These are phyloP conservation scores for Nitzschia sp. DNA, from an alignment of 108 stramenopile species.

Conservation along the genomic window DNA sequence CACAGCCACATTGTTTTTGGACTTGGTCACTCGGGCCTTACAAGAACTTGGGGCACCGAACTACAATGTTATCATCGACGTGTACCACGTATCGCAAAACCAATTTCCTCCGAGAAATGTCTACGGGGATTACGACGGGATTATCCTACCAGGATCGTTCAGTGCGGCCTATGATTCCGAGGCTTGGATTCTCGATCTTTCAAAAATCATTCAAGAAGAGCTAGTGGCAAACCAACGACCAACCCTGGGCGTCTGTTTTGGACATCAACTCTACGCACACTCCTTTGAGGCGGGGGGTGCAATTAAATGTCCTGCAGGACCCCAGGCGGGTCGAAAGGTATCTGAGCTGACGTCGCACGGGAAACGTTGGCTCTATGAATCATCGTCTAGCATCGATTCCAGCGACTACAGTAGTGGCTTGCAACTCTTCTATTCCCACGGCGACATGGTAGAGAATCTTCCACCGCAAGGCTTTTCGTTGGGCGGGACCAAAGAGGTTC, in stretches of 20 bases:
- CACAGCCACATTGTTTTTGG: slow-evolving; percentile 68
- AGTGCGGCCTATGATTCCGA: slow-evolving; percentile 67
- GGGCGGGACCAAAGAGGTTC: slow-evolving; percentile 60
- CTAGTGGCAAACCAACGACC: slow-evolving; percentile 46
- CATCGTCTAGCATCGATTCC: neutral
- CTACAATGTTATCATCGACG: slow-evolving; percentile 25
- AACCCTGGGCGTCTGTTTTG: slow-evolving; percentile 81
- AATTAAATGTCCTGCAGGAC: slow-evolving; percentile 35
- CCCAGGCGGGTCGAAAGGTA: slow-evolving; percentile 52
- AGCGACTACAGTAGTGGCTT: slow-evolving; percentile 1
- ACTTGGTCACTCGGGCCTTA: slow-evolving; percentile 44
- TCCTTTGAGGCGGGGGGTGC: slow-evolving; percentile 47
- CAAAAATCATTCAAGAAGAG: slow-evolving; percentile 52
- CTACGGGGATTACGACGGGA: slow-evolving; percentile 42
- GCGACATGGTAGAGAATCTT: slow-evolving; percentile 74
- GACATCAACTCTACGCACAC: slow-evolving; percentile 82
- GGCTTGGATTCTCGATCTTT: slow-evolving; percentile 61
- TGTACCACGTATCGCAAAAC: slow-evolving; percentile 46
- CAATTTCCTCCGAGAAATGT: slow-evolving; percentile 60
- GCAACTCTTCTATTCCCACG: slow-evolving; percentile 72
- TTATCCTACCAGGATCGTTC: slow-evolving; percentile 78
- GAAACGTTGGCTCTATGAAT: slow-evolving; percentile 7
- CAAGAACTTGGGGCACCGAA: neutral
- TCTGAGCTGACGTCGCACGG: slow-evolving; percentile 27
- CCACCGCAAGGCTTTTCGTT: slow-evolving; percentile 55